Conservation (phyloP, 495 filamentous ascomycete genomes). For the Tuber borchii region DNA sequence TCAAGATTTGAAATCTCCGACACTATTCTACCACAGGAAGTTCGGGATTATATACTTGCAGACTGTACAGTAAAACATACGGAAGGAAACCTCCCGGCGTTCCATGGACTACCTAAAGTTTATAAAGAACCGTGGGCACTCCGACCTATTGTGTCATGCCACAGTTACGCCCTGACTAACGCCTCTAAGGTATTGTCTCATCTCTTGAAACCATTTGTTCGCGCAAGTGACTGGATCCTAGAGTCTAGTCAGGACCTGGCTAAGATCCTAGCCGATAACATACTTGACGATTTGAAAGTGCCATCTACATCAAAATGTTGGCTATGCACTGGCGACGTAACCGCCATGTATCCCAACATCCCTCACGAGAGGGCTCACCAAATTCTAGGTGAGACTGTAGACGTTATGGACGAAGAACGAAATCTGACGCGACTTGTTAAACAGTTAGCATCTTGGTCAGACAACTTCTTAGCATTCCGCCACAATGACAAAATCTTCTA, state of each 20-base stretch:
- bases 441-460: too few species aligned
- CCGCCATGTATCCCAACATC: conserved; percentile 8
- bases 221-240: too few species aligned
- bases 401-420: too few species aligned
- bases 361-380: neutral
- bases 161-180: conserved; percentile 3
- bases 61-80: accelerated
- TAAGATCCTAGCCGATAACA: too few species aligned
- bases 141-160: neutral
- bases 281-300: too few species aligned
- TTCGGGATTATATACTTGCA: neutral
- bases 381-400: neutral
- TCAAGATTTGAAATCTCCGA: too few species aligned
- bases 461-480: neutral
- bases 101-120: conserved; percentile 9
- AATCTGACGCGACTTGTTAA: too few species aligned
- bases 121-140: conserved; percentile 7
- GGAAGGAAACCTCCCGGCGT: neutral
- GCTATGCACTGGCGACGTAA: neutral
- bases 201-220: too few species aligned
- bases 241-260: too few species aligned
- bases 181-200: too few species aligned
- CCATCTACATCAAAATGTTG: neutral
- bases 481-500: neutral
- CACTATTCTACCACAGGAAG: too few species aligned